A percentile compares a stretch with the other conserved stretches of the same genome.
Conservation (phyloP, 805 yeast species). For the Candida parachauliodes region DNA sequence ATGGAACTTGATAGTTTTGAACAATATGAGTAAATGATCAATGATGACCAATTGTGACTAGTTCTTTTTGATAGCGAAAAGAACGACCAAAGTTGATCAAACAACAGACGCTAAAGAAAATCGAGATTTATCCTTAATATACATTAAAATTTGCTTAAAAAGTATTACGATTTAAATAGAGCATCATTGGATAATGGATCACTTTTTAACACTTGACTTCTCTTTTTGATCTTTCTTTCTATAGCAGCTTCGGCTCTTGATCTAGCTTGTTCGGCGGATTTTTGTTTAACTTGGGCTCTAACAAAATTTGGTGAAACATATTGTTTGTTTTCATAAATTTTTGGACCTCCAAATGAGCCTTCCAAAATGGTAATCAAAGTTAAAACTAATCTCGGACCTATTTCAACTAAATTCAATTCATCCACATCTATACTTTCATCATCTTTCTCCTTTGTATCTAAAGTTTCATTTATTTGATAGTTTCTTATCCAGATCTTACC, state of each 20-base stretch:
- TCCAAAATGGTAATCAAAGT: constrained; percentile 88
- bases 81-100: too few species aligned
- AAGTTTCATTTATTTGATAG: constrained; percentile 76
- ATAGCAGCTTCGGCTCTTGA: constrained; percentile 76
- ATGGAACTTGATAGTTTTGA: too few species aligned
- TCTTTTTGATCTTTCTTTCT: constrained; percentile 68
- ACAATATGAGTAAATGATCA: too few species aligned
- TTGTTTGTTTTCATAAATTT: constrained; percentile 94
- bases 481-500: constrained; percentile 94
- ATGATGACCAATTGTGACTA: too few species aligned
- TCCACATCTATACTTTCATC: constrained; percentile 38
- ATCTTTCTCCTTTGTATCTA: constrained; percentile 56
- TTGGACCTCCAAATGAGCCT: constrained; percentile 97
- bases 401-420: constrained; percentile 80
- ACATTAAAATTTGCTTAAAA: too few species aligned
- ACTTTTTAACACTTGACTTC: constrained; percentile 68
- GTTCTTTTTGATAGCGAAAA: too few species aligned
- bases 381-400: constrained; percentile 94
- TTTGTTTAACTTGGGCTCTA: constrained; percentile 80
- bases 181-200: constrained; percentile 83
- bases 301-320: constrained; percentile 94
- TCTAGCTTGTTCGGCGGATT: constrained; percentile 76
- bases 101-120: too few species aligned
- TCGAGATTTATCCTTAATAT: too few species aligned
- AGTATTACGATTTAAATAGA: constrained; percentile 61